A percentile compares a stretch with the other conserved stretches of the same genome.
Evolutionary conservation across 495 filamentous ascomycete species (phyloP).

Genomic region (Aspergillus heteromorphus): DNA sequence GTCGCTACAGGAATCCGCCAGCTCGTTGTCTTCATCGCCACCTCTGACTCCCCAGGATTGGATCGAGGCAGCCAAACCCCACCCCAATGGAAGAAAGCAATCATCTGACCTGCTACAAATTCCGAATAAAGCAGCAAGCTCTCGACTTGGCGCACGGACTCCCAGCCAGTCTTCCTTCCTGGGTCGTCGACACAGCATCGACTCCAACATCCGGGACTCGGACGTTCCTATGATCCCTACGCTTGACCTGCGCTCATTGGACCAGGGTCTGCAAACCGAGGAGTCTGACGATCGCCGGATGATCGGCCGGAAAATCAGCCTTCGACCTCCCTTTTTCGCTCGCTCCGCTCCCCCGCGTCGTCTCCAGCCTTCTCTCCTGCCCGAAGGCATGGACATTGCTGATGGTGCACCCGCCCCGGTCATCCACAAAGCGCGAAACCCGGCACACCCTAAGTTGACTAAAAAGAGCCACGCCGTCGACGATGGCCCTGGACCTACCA

Average conservation of each 20-base stretch:
- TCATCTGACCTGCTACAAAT: constrained; percentile 2
- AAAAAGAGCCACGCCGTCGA: not conserved
- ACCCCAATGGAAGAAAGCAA: constrained; percentile 18
- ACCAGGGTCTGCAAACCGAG: constrained; percentile 13
- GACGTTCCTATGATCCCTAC: constrained; percentile 29
- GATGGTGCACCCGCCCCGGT: constrained; percentile 35
- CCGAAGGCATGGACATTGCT: constrained; percentile 22
- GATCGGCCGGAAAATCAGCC: constrained; percentile 22
- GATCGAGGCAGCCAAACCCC: constrained; percentile 36
- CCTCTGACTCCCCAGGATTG: constrained; percentile 40
- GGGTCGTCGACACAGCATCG: constrained; percentile 26
- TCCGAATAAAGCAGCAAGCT: constrained; percentile 10
- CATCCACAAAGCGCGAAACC: constrained; percentile 26
- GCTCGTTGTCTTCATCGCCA: constrained; percentile 19
- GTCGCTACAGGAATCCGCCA: constrained; percentile 1
- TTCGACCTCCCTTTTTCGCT: constrained; percentile 33
- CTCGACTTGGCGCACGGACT: constrained; percentile 15
- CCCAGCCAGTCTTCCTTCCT: constrained; percentile 24
- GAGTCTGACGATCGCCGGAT: constrained; percentile 27
- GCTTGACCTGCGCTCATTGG: constrained; percentile 24
- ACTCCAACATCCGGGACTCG: constrained; percentile 21
- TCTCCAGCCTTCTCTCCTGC: constrained; percentile 24
- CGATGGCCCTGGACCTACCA: not conserved
- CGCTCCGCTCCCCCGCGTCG: constrained; percentile 23
- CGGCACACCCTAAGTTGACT: constrained; percentile 4